Evolutionary conservation across 305 asterid species (phyloP).

Genomic region (Ilex paraguariensis): DNA sequence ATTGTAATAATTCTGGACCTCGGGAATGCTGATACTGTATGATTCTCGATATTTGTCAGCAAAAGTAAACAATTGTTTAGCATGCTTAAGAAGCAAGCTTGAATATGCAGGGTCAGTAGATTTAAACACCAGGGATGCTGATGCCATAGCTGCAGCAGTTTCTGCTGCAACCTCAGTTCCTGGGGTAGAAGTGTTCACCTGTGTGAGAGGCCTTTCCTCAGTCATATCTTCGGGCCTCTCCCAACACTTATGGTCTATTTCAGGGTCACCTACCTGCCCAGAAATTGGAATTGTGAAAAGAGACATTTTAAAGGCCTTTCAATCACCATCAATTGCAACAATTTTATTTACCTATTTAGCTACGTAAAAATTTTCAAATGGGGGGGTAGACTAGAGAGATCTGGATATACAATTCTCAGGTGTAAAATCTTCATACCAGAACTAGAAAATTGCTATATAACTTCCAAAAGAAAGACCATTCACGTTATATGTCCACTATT

Average conservation of each 20-base stretch:
- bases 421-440: too few relatives aligned
- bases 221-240: conserved; percentile 78
- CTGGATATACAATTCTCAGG: too few relatives aligned
- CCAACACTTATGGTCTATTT: conserved; percentile 82
- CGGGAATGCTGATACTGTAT: conserved; percentile 67
- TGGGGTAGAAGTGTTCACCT: conserved; percentile 65
- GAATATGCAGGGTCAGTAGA: conserved; percentile 59
- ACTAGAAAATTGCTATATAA: too few relatives aligned
- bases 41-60: conserved; percentile 61
- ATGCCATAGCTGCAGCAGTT: conserved; percentile 93
- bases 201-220: conserved; percentile 63
- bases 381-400: too few relatives aligned
- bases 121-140: conserved; percentile 84
- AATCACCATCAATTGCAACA: too few relatives aligned
- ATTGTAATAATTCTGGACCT: conserved; percentile 67
- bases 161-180: conserved; percentile 93
- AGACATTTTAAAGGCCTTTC: background rate
- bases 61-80: conserved; percentile 69
- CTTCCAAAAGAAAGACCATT: too few relatives aligned
- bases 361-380: too few relatives aligned
- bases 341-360: too few relatives aligned
- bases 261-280: conserved; percentile 74
- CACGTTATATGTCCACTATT: too few relatives aligned
- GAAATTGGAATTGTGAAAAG: conserved; percentile 4
- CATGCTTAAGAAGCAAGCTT: conserved; percentile 63